phyloP scores from a whole-genome alignment of 139 green algal genomes.

The Chlamydomonas sphaeroides region DNA sequence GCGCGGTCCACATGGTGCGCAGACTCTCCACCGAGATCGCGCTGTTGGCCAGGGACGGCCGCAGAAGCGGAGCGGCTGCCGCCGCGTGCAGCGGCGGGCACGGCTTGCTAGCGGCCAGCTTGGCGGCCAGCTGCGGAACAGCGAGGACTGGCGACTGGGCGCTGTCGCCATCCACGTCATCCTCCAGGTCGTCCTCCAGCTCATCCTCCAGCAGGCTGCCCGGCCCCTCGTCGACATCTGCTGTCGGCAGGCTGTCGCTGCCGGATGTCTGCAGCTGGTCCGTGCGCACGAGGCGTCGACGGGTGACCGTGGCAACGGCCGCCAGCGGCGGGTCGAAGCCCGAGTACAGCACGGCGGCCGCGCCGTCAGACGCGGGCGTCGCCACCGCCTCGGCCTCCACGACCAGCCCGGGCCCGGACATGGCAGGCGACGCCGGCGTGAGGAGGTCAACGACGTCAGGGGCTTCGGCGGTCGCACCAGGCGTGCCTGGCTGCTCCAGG shows the following conservation, averaged over 20 bases:
- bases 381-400: not conserved
- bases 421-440: not conserved
- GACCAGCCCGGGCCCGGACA: too few species aligned
- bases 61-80: not conserved
- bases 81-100: too few species aligned
- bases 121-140: not conserved
- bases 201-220: not conserved
- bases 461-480: not conserved
- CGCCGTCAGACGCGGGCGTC: not conserved
- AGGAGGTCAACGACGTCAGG: not conserved
- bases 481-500: not conserved
- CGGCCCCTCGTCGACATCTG: not conserved
- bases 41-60: not conserved
- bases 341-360: constrained; percentile 20
- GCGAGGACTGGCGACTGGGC: not conserved
- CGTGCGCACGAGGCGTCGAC: not conserved
- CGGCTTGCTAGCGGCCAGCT: too few species aligned
- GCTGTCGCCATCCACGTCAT: not conserved
- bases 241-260: not conserved
- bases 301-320: not conserved
- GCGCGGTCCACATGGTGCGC: constrained; percentile 2
- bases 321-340: constrained; percentile 29
- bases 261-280: not conserved
- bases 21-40: not conserved
- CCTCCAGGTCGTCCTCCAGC: constrained; percentile 28